Evolutionary conservation across 2,329 filamentous ascomycete genomes (phyloP).

Genomic region (Apiospora sp.): DNA sequence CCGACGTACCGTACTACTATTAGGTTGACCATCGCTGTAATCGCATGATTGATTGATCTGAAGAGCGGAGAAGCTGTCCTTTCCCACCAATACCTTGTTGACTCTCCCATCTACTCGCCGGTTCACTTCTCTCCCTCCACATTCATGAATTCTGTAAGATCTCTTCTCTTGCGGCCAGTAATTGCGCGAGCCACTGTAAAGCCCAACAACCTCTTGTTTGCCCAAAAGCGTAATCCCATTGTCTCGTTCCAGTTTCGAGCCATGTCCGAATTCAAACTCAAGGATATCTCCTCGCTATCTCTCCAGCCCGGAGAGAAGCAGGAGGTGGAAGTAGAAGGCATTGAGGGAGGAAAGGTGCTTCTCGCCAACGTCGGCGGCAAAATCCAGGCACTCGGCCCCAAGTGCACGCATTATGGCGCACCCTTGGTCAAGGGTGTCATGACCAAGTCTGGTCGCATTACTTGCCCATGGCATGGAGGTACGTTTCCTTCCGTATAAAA

Average conservation of each 20-base stretch:
- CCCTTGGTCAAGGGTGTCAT: conserved; percentile 88
- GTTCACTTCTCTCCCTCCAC: not conserved
- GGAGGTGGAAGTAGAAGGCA: conserved; percentile 89
- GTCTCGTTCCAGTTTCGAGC: conserved; percentile 34
- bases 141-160: conserved; percentile 20
- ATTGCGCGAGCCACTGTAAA: conserved; percentile 11
- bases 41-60: conserved; percentile 14
- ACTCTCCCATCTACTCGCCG: not conserved
- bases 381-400: conserved; percentile 81
- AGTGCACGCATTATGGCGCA: conserved; percentile 92
- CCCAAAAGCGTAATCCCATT: not conserved
- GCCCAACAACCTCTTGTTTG: conserved; percentile 13
- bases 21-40: not conserved
- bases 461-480: conserved; percentile 98
- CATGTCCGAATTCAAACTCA: conserved; percentile 75
- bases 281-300: conserved; percentile 76
- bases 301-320: conserved; percentile 84
- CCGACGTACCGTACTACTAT: not conserved
- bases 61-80: not conserved
- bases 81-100: conserved; percentile 7
- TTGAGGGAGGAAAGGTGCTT: conserved; percentile 86
- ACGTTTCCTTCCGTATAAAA: conserved; percentile 37
- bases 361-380: conserved; percentile 80
- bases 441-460: conserved; percentile 81
- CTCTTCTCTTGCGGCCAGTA: conserved; percentile 8